These are phyloP conservation scores for Phytophthora podocarpi DNA, from an alignment of 352 stramenopile species.

Conservation along the genomic window DNA sequence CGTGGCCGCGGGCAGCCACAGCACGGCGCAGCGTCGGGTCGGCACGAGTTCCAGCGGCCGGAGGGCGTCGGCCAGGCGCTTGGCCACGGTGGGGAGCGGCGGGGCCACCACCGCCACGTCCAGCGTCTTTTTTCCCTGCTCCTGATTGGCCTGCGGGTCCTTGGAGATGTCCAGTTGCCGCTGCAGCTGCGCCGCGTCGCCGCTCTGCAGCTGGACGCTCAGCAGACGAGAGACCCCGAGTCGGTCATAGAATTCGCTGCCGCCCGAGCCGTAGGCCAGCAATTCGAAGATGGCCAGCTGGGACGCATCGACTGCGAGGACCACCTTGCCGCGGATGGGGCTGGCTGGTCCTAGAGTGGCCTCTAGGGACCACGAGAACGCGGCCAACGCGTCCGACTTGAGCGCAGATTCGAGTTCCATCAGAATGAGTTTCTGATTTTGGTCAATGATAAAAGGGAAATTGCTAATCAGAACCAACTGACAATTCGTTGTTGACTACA, in stretches of 20 bases:
- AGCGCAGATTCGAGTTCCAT: conserved; percentile 54
- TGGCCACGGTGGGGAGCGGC: conserved; percentile 51
- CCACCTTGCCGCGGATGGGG: conserved; percentile 16
- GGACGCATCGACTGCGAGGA: conserved; percentile 60
- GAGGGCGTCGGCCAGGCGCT: conserved; percentile 52
- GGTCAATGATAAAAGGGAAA: too few relatives aligned
- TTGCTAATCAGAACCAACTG: too few relatives aligned
- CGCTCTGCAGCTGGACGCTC: conserved; percentile 39
- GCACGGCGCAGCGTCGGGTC: conserved; percentile 40
- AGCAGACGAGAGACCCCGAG: conserved; percentile 58
- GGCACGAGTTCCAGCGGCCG: conserved; percentile 34
- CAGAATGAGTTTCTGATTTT: too few relatives aligned
- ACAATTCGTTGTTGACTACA: too few relatives aligned
- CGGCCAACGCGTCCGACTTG: conserved; percentile 52
- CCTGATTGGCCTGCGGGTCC: conserved; percentile 16
- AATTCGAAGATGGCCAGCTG: conserved; percentile 70
- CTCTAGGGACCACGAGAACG: conserved; percentile 47
- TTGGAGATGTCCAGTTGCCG: conserved; percentile 40
- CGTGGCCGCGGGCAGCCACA: conserved; percentile 68
- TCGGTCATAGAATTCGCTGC: conserved; percentile 65
- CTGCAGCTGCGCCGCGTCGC: conserved; percentile 39
- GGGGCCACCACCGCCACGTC: conserved; percentile 63
- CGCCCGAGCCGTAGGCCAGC: conserved; percentile 66
- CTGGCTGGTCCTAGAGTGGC: conserved; percentile 2
- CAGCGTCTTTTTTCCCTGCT: conserved; percentile 14